phyloP scores from a whole-genome alignment of 2,329 filamentous ascomycete species.

The Arthrobotrys sinensis region DNA sequence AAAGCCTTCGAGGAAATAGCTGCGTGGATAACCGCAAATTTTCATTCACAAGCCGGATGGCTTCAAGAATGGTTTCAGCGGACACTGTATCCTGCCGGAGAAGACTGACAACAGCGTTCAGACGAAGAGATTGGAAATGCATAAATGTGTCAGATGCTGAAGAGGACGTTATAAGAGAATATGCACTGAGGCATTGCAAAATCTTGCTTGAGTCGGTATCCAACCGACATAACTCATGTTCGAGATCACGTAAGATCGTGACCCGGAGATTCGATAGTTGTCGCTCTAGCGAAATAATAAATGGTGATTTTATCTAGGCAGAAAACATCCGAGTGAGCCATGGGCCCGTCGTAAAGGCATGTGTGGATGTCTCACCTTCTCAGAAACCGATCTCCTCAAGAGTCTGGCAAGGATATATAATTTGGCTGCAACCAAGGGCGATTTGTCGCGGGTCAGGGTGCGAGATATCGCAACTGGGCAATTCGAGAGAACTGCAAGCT shows the following conservation, averaged over 20 bases:
- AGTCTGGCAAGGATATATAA: conserved; percentile 66
- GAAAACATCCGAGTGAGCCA: conserved; percentile 68
- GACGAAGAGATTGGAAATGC: conserved; percentile 75
- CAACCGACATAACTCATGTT: conserved; percentile 69
- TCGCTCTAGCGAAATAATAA: conserved; percentile 71
- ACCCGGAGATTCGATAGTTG: conserved; percentile 72
- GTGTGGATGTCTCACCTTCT: conserved; percentile 61
- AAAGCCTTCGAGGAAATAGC: conserved; percentile 73
- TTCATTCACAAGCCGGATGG: conserved; percentile 73
- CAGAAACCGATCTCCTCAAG: conserved; percentile 63
- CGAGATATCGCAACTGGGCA: conserved; percentile 72
- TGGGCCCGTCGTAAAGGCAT: background rate
- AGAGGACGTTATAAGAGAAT: conserved; percentile 75
- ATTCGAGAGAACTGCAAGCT: conserved; percentile 74
- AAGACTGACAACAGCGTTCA: conserved; percentile 71
- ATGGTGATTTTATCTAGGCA: conserved; percentile 73
- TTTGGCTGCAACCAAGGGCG: conserved; percentile 73
- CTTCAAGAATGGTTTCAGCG: conserved; percentile 70
- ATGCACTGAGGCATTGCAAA: conserved; percentile 75
- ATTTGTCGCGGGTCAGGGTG: conserved; percentile 71
- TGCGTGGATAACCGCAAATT: conserved; percentile 73
- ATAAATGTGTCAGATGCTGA: conserved; percentile 75
- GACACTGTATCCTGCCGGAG: conserved; percentile 66
- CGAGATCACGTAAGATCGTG: conserved; percentile 73
- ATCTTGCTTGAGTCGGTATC: conserved; percentile 67